A percentile compares a stretch with the other conserved stretches of the same genome.
phyloP scores from a whole-genome alignment of 1,284 basidiomycete species.

The Sparassis latifolia region DNA sequence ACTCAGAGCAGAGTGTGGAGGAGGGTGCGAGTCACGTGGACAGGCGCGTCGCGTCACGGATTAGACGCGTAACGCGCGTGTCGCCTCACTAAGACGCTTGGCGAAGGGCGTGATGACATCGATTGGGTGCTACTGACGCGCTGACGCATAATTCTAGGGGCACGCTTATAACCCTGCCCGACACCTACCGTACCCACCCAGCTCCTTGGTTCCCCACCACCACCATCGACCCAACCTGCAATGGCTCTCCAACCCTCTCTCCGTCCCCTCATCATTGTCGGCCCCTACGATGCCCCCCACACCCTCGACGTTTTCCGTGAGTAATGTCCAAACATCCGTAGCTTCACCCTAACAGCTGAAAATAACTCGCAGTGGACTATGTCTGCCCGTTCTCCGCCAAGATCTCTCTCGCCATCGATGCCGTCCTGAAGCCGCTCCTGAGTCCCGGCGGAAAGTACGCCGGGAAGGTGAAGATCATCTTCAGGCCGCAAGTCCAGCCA shows the following conservation, averaged over 20 bases:
- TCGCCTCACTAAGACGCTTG: no score
- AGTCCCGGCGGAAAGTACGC: constrained; percentile 61
- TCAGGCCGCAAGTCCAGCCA: constrained; percentile 79
- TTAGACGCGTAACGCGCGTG: no score
- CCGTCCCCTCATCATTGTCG: constrained; percentile 65
- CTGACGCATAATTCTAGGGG: no score
- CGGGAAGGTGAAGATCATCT: constrained; percentile 74
- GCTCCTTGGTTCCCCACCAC: no score
- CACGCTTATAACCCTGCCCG: no score
- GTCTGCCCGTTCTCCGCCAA: constrained; percentile 84
- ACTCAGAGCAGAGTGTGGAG: background rate
- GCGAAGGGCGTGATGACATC: background rate
- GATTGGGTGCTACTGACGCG: background rate
- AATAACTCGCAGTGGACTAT: constrained; percentile 61
- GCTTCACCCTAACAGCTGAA: background rate
- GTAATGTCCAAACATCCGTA: constrained; percentile 16
- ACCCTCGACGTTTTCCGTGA: constrained; percentile 79
- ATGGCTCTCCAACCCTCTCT: constrained; percentile 87
- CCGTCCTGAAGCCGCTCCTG: constrained; percentile 53
- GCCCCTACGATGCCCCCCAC: constrained; percentile 62
- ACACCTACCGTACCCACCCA: no score
- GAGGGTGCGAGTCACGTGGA: no score
- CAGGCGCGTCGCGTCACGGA: no score
- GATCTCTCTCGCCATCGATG: constrained; percentile 52
- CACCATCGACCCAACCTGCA: background rate